These are phyloP conservation scores for Wallacemonas sp. DNA, from an alignment of 208 protist species.

Conservation along the genomic window DNA sequence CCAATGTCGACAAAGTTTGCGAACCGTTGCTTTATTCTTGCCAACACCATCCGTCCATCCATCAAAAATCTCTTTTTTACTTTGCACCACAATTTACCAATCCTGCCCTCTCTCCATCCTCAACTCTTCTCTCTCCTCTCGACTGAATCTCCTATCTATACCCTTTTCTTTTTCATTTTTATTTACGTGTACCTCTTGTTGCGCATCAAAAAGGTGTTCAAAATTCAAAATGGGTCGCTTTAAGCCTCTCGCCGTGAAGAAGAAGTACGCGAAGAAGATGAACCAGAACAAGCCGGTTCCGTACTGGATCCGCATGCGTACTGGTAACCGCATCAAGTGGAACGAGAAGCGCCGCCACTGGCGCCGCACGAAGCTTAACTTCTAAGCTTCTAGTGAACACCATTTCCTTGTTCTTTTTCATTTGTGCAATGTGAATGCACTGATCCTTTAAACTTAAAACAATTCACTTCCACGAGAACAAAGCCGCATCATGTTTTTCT, in stretches of 20 bases:
- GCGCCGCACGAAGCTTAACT: conserved; percentile 95
- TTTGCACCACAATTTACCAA: no score
- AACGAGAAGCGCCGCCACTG: conserved; percentile 96
- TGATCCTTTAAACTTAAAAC: neutral
- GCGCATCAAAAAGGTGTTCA: conserved; percentile 6
- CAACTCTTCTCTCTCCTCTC: no score
- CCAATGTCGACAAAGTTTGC: no score
- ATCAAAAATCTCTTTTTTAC: no score
- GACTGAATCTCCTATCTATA: no score
- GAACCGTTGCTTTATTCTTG: no score
- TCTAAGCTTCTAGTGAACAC: conserved; percentile 39
- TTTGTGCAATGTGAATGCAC: neutral
- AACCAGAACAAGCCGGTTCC: conserved; percentile 94
- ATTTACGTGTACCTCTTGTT: no score
- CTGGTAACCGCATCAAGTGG: conserved; percentile 92
- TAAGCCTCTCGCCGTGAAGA: conserved; percentile 92
- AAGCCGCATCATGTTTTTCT: conserved; percentile 10
- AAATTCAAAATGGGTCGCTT: conserved; percentile 78
- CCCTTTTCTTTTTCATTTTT: no score
- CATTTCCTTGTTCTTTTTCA: conserved; percentile 8
- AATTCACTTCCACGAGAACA: neutral
- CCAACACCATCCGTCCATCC: no score
- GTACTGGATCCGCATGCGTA: conserved; percentile 93
- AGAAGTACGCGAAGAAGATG: conserved; percentile 94
- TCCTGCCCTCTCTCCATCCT: no score